Conservation (phyloP, 139 green algal species). For the Chlorella sp. region DNA sequence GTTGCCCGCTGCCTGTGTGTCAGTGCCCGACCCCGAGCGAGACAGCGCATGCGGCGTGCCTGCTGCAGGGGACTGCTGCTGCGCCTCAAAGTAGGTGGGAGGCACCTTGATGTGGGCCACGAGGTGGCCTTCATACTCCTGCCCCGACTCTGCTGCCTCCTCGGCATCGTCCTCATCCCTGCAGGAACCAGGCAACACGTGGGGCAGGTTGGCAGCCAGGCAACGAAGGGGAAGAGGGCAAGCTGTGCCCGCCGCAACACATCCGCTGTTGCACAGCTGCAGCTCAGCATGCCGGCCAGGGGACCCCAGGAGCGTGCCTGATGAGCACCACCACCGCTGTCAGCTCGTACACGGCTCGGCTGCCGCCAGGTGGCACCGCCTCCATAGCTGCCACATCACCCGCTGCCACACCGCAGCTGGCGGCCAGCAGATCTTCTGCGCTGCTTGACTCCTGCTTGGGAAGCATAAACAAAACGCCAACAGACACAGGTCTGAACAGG, state of each 20-base stretch:
- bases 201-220: too few relatives aligned
- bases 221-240: too few relatives aligned
- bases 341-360: conserved; percentile 77
- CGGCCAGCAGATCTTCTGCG: conserved; percentile 25
- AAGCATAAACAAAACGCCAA: too few relatives aligned
- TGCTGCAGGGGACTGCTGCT: conserved; percentile 32
- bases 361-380: conserved; percentile 4
- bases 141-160: not conserved
- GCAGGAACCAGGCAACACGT: too few relatives aligned
- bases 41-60: conserved; percentile 19
- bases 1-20: not conserved
- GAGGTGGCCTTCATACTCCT: conserved; percentile 75
- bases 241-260: too few relatives aligned
- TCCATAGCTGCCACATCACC: not conserved
- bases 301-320: too few relatives aligned
- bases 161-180: conserved; percentile 62
- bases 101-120: conserved; percentile 76
- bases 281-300: too few relatives aligned
- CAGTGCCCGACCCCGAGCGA: not conserved
- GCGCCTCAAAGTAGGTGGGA: conserved; percentile 38
- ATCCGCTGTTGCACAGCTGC: too few relatives aligned
- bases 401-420: not conserved
- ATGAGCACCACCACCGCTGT: conserved; percentile 78
- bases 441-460: conserved; percentile 18
- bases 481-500: too few relatives aligned